A percentile compares a stretch with the other conserved stretches of the same genome.
phyloP scores from a whole-genome alignment of 78 protist species.

The Creolimax fragrantissima region DNA sequence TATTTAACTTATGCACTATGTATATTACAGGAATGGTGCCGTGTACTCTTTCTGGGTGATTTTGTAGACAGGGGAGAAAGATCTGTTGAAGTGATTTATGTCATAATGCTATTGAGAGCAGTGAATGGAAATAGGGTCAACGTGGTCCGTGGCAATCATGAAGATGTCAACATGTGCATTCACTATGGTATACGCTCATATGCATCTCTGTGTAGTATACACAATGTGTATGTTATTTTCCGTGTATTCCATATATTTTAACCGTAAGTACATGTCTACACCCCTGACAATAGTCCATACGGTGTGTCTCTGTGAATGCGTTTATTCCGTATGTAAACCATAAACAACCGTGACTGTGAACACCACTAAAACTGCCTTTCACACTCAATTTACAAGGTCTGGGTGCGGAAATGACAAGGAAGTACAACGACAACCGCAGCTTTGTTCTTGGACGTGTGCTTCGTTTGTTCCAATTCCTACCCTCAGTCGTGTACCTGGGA shows the following conservation, averaged over 20 bases:
- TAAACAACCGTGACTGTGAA: too few relatives aligned
- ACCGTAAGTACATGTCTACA: too few relatives aligned
- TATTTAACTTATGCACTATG: neutral
- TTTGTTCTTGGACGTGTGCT: neutral
- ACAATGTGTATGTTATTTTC: too few relatives aligned
- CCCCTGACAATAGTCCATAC: too few relatives aligned
- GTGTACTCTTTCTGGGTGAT: constrained; percentile 1
- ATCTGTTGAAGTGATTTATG: neutral
- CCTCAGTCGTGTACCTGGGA: neutral
- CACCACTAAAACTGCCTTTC: too few relatives aligned
- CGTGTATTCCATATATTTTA: too few relatives aligned
- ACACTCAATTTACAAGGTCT: neutral
- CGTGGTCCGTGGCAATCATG: constrained; percentile 5
- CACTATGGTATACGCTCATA: constrained; percentile 17
- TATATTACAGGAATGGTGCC: neutral
- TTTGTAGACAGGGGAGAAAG: constrained; percentile 7
- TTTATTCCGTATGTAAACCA: too few relatives aligned
- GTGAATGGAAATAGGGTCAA: neutral
- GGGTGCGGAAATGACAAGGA: neutral
- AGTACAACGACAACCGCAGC: neutral
- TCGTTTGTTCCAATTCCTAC: neutral
- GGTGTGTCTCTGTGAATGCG: too few relatives aligned
- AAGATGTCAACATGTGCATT: neutral
- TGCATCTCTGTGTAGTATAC: too few relatives aligned
- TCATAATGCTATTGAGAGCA: neutral